Percentiles rank a stretch among this genome's conserved stretches.
These are phyloP conservation scores for Daldinia vernicosa DNA, from an alignment of 495 filamentous ascomycete genomes.

Conservation along the genomic window DNA sequence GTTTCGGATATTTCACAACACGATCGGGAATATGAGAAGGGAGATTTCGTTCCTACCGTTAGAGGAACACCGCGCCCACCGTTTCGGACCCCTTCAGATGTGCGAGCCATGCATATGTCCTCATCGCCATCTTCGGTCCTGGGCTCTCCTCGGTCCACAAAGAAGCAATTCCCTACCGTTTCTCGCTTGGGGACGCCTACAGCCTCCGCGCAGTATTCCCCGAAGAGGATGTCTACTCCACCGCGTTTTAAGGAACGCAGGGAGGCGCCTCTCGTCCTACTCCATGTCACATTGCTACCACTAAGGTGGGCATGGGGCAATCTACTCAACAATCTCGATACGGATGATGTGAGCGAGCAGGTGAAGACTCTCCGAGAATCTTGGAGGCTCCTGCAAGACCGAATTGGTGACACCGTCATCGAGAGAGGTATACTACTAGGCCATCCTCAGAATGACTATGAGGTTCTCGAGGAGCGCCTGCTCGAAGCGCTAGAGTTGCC, in stretches of 20 bases:
- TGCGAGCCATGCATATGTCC: slow-evolving; percentile 81
- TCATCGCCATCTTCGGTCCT: slow-evolving; percentile 65
- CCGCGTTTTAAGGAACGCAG: slow-evolving; percentile 57
- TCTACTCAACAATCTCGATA: slow-evolving; percentile 56
- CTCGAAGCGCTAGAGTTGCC: slow-evolving; percentile 86
- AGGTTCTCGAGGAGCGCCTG: slow-evolving; percentile 90
- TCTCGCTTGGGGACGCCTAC: slow-evolving; percentile 57
- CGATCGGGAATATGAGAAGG: slow-evolving; percentile 53
- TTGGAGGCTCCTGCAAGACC: slow-evolving; percentile 79
- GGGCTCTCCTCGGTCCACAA: slow-evolving; percentile 58
- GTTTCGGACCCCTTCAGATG: slow-evolving; percentile 73
- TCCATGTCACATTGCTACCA: slow-evolving; percentile 86
- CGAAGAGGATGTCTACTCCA: slow-evolving; percentile 68
- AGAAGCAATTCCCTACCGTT: slow-evolving; percentile 56
- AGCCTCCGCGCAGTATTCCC: slow-evolving; percentile 58
- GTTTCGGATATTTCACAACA: slow-evolving; percentile 54
- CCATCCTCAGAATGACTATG: slow-evolving; percentile 90
- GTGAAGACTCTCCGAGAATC: slow-evolving; percentile 69
- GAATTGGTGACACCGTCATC: slow-evolving; percentile 77
- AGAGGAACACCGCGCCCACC: slow-evolving; percentile 51
- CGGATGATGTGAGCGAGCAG: slow-evolving; percentile 60
- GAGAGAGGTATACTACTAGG: slow-evolving; percentile 86
- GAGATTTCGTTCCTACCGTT: slow-evolving; percentile 52
- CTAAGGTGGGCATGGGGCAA: slow-evolving; percentile 74
- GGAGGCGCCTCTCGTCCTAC: slow-evolving; percentile 76